Percentiles rank a stretch among this genome's conserved stretches.
These are phyloP conservation scores for Plasmodium inui DNA, from an alignment of 169 alveolate species.

Conservation along the genomic window DNA sequence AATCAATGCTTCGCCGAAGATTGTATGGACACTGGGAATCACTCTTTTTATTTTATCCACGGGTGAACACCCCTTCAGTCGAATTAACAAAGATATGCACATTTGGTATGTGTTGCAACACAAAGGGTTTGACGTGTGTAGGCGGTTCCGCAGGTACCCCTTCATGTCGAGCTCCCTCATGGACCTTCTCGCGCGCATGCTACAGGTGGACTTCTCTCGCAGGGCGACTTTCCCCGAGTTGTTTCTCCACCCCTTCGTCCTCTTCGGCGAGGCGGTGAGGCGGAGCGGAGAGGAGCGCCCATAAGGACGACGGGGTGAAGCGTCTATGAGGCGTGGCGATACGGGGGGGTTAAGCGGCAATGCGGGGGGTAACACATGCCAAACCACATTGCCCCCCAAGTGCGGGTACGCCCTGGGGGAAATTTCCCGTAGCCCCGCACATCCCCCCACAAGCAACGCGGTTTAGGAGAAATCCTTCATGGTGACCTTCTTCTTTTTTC, in stretches of 20 bases:
- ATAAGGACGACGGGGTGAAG: not conserved
- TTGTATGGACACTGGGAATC: slow-evolving; percentile 58
- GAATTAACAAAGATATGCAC: slow-evolving; percentile 49
- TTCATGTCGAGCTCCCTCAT: slow-evolving; percentile 35
- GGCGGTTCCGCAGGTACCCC: not conserved
- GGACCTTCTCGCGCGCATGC: slow-evolving; percentile 44
- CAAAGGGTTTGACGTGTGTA: slow-evolving; percentile 17
- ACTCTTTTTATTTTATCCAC: slow-evolving; percentile 53
- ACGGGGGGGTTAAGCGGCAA: not conserved
- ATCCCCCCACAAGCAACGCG: not conserved
- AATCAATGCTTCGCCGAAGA: slow-evolving; percentile 33
- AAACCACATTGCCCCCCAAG: too few species aligned
- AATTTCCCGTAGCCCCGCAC: not conserved
- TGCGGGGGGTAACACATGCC: not conserved
- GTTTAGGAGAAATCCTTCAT: not conserved
- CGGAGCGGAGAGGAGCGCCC: not conserved
- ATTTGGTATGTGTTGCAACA: slow-evolving; percentile 17
- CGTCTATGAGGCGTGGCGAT: not conserved
- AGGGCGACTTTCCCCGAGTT: slow-evolving; percentile 21
- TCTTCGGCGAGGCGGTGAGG: slow-evolving; percentile 18
- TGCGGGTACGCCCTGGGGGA: not conserved
- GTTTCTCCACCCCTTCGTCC: slow-evolving; percentile 31
- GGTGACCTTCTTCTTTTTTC: not conserved
- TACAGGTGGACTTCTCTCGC: not conserved
- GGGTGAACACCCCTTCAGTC: slow-evolving; percentile 48